These are phyloP conservation scores for Prunus armeniaca DNA, from an alignment of 306 rosid species.

Conservation along the genomic window DNA sequence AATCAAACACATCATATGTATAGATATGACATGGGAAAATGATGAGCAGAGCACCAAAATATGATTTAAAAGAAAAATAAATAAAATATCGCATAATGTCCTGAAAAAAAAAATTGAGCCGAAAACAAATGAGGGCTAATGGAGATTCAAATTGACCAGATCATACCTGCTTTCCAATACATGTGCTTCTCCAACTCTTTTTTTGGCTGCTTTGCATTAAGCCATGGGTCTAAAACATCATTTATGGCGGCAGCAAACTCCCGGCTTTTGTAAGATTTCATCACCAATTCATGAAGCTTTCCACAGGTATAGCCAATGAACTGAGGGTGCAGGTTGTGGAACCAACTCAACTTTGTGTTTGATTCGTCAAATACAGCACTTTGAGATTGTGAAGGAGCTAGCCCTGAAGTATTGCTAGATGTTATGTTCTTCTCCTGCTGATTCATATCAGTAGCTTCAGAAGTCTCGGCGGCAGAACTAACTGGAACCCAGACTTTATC, in stretches of 20 bases:
- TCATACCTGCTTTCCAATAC: slow-evolving; percentile 84
- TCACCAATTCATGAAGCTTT: slow-evolving; percentile 87
- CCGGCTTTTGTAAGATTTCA: slow-evolving; percentile 91
- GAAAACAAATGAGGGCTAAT: slow-evolving; percentile 2
- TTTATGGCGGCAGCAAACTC: slow-evolving; percentile 95
- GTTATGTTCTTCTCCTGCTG: slow-evolving; percentile 40
- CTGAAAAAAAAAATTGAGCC: background rate
- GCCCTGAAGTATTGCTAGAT: slow-evolving; percentile 39
- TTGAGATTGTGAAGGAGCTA: slow-evolving; percentile 33
- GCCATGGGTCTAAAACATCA: slow-evolving; percentile 98
- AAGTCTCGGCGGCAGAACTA: slow-evolving; percentile 60
- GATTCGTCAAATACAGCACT: slow-evolving; percentile 29
- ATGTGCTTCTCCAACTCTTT: slow-evolving; percentile 79
- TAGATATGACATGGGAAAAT: background rate
- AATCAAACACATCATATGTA: background rate
- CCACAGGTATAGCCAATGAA: slow-evolving; percentile 87
- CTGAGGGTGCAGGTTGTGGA: slow-evolving; percentile 70
- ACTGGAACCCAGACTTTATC: slow-evolving; percentile 96
- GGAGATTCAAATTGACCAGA: slow-evolving; percentile 5
- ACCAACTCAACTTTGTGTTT: slow-evolving; percentile 27
- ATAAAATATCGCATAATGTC: background rate
- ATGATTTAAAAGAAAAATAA: background rate
- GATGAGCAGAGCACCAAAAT: background rate
- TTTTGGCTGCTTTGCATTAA: slow-evolving; percentile 90
- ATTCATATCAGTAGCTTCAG: slow-evolving; percentile 33